These are phyloP conservation scores for Diaporthe citri DNA, from an alignment of 2,329 filamentous ascomycete genomes.

Conservation along the genomic window DNA sequence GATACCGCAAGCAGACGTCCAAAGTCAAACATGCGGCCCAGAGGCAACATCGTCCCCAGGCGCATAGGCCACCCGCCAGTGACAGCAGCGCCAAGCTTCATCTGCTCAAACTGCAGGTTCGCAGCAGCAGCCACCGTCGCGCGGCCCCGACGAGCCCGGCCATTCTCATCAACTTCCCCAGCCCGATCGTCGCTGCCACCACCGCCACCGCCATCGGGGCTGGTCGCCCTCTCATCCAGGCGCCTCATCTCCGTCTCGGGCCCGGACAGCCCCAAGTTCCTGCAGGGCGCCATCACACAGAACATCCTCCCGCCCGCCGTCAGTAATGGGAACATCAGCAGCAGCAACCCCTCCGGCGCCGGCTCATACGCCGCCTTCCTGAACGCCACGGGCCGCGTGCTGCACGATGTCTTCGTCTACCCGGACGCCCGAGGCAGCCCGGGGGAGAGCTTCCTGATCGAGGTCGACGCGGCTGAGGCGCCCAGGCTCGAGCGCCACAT, in stretches of 20 bases:
- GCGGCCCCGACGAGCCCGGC: background rate
- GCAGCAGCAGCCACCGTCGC: constrained; percentile 11
- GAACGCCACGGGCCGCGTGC: constrained; percentile 84
- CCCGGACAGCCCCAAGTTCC: constrained; percentile 82
- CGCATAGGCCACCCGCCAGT: background rate
- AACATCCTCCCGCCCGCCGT: constrained; percentile 65
- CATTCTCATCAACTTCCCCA: constrained; percentile 39
- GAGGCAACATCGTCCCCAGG: background rate
- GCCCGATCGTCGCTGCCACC: constrained; percentile 48
- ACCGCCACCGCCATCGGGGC: constrained; percentile 59
- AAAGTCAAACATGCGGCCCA: background rate
- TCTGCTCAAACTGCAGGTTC: constrained; percentile 36
- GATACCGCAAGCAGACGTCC: background rate
- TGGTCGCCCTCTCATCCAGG: constrained; percentile 76
- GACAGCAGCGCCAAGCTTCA: constrained; percentile 18
- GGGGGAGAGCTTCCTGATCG: constrained; percentile 76
- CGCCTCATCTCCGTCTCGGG: constrained; percentile 85
- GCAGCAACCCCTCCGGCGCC: constrained; percentile 45
- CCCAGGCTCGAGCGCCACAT: constrained; percentile 77
- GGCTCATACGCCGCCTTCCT: constrained; percentile 88
- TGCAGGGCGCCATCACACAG: constrained; percentile 89
- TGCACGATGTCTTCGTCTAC: constrained; percentile 94
- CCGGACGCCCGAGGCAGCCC: constrained; percentile 59
- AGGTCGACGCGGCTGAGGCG: constrained; percentile 80
- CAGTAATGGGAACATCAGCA: constrained; percentile 44